phyloP scores from a whole-genome alignment of 805 yeast species.

The Wickerhamiella vanderwaltii region DNA sequence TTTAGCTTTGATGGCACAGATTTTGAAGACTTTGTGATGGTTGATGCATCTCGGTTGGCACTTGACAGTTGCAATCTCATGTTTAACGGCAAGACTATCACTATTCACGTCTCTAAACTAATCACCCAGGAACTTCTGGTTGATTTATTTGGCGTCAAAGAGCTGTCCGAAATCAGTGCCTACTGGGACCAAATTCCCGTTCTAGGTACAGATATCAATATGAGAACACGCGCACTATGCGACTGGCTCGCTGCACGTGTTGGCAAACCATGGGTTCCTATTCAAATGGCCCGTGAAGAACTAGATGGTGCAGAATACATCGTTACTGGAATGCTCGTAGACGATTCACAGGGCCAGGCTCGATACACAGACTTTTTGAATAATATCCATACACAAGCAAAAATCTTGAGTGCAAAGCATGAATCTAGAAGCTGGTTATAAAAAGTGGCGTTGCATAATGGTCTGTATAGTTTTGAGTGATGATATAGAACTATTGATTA shows the following conservation, averaged over 20 bases:
- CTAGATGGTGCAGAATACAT: constrained; percentile 47
- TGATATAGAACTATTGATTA: too few relatives aligned
- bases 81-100: constrained; percentile 51
- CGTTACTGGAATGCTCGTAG: constrained; percentile 53
- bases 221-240: constrained; percentile 53
- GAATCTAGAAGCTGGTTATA: constrained; percentile 1
- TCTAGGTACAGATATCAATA: constrained; percentile 54
- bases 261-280: constrained; percentile 33
- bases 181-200: constrained; percentile 51
- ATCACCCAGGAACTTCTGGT: constrained; percentile 54
- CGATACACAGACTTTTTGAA: constrained; percentile 57
- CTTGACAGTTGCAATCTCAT: constrained; percentile 65
- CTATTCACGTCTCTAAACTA: constrained; percentile 56
- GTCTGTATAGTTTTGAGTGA: too few relatives aligned
- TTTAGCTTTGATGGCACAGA: constrained; percentile 22
- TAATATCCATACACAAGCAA: constrained; percentile 46
- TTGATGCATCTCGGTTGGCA: constrained; percentile 33
- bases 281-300: constrained; percentile 53
- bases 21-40: constrained; percentile 40
- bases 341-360: constrained; percentile 51
- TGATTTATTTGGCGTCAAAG: constrained; percentile 55
- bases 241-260: constrained; percentile 37
- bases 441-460: too few relatives aligned
- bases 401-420: too few relatives aligned
- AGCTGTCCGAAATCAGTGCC: constrained; percentile 37